Evolutionary conservation across 345 rosid genomes (phyloP), one percentile per base, ranked within the genome.

Genomic region (Trapa incisa): DNA sequence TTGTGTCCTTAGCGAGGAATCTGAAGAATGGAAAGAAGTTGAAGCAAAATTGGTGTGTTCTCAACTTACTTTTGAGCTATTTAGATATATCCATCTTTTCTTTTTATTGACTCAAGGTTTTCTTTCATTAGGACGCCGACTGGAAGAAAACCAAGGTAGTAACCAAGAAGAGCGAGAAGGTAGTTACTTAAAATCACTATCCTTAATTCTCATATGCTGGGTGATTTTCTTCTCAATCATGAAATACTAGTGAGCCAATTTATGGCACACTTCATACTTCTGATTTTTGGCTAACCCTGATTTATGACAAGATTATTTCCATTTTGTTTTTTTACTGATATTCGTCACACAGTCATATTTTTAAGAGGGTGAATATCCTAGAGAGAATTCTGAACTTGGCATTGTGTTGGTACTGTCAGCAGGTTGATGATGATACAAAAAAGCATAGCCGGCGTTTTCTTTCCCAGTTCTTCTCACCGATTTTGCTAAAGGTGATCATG

Each of bases 11-110:
- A 47, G 73, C 81, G 90, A 96, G 78, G 89, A 71, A 36, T 78
- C 79, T 78, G 91, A 84, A 75, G 97, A 93, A 74, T 81, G 89
- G 74, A 96, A 88, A 45, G 96, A 90, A 83, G 94, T 90, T 66
- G 97, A 88, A 82, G 93, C 85, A 75, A 72, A 86, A 80, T 72
- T 93, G 93, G 97, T 93, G 70, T 16, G 82, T 77, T 74, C 67
- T 37, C n/a, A 65, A 11, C 39, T 61, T 32, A 37, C 75, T 16
- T 64, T 48, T 33, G 37, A 47, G 45, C 61, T 53, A 43, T 4
- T 29, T 57, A 33, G 62, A 43, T 57, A 45, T 13, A 47, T 43
- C 2, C 6, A 35, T 22, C 17, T 41, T 43, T 3, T 9, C 14
- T 10, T 41, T 65, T 37, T 14, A 29, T 41, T 65, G 37, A 65